A percentile compares a stretch with the other conserved stretches of the same genome.
These are phyloP conservation scores for Fraxinus albicans DNA, from an alignment of 305 asterid species.

Conservation along the genomic window DNA sequence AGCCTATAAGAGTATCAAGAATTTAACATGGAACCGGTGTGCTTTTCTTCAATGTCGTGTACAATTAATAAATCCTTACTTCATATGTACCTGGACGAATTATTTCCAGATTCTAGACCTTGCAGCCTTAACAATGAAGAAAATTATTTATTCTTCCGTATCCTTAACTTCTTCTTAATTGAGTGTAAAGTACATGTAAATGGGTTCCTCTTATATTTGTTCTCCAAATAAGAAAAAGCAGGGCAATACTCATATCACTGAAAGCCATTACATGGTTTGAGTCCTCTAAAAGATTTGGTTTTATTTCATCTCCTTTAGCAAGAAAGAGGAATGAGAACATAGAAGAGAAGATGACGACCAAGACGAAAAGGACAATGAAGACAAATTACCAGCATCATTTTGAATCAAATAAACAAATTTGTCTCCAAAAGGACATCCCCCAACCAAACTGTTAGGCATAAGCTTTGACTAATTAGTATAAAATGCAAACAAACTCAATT, in stretches of 20 bases:
- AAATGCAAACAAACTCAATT: neutral
- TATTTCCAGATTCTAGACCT: neutral
- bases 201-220: neutral
- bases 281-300: neutral
- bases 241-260: neutral
- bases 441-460: neutral
- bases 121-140: neutral
- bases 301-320: neutral
- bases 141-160: neutral
- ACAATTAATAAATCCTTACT: neutral
- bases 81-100: neutral
- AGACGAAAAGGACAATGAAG: neutral
- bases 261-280: neutral
- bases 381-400: neutral
- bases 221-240: neutral
- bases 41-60: neutral
- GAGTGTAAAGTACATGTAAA: neutral
- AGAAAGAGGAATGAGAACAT: neutral
- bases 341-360: neutral
- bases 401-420: neutral
- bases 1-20: neutral
- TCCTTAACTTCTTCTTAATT: neutral
- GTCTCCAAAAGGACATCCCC: neutral
- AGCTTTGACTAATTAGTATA: neutral
- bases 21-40: neutral